A percentile compares a stretch with the other conserved stretches of the same genome.
Evolutionary conservation across 148 eudicot species (phyloP).

Genomic region (Mesembryanthemum crystallinum): DNA sequence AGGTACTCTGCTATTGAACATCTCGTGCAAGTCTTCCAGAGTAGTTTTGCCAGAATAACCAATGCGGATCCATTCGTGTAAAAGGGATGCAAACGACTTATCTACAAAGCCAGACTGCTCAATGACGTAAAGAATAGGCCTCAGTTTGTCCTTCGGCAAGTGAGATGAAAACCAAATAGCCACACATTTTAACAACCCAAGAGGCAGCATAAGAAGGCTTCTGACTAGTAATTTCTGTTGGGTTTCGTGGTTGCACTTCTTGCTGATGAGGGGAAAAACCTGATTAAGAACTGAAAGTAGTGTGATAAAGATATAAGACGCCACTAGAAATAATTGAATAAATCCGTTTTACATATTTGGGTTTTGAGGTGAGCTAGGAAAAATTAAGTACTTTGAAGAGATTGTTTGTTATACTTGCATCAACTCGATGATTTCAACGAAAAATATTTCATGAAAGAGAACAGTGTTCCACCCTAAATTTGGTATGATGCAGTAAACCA

Average conservation of each 20-base stretch:
- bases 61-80: constrained; percentile 65
- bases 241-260: constrained; percentile 50
- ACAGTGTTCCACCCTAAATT: background rate
- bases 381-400: background rate
- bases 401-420: background rate
- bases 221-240: constrained; percentile 54
- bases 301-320: constrained; percentile 3
- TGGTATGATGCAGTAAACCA: background rate
- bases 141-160: constrained; percentile 58
- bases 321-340: background rate
- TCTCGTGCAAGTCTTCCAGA: constrained; percentile 50
- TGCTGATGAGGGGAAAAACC: constrained; percentile 61
- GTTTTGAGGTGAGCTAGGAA: background rate
- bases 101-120: constrained; percentile 43
- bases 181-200: constrained; percentile 75
- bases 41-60: constrained; percentile 77
- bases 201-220: constrained; percentile 66
- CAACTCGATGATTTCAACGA: background rate
- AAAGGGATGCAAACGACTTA: constrained; percentile 46
- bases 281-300: constrained; percentile 30
- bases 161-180: constrained; percentile 73
- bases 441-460: background rate
- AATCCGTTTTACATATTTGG: background rate
- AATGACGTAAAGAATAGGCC: constrained; percentile 46
- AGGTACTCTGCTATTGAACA: constrained; percentile 49